These are phyloP conservation scores for Areca catechu DNA, from an alignment of 176 grass and related monocot genomes.

Conservation along the genomic window DNA sequence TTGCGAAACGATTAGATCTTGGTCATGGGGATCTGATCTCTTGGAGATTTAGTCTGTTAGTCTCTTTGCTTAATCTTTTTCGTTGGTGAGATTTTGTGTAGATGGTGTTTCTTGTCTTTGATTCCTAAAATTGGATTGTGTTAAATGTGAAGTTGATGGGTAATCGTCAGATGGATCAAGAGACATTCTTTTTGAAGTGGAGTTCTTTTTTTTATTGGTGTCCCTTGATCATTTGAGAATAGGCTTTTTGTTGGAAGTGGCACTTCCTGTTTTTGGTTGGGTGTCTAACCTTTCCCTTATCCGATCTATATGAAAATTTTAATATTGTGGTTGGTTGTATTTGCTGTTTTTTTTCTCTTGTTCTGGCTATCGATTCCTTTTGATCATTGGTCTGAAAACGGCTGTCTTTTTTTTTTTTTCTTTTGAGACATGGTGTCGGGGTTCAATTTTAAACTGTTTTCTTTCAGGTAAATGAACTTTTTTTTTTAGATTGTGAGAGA, in stretches of 20 bases:
- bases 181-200: slow-evolving; percentile 10
- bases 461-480: no score
- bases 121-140: not conserved
- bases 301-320: not conserved
- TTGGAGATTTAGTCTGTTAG: no score
- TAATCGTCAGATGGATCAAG: not conserved
- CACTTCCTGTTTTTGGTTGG: not conserved
- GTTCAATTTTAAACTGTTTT: no score
- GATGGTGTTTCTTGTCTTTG: not conserved
- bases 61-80: not conserved
- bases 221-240: slow-evolving; percentile 2
- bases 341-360: not conserved
- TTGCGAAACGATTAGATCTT: not conserved
- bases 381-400: no score
- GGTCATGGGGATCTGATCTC: no score
- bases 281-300: slow-evolving; percentile 5
- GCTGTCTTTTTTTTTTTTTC: no score
- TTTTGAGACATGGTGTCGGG: no score
- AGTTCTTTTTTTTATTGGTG: slow-evolving; percentile 14
- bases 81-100: not conserved
- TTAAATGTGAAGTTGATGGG: slow-evolving; percentile 1
- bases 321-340: no score
- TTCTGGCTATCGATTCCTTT: no score
- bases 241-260: slow-evolving; percentile 13
- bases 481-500: no score